Evolutionary conservation across 352 stramenopile genomes (phyloP).

Genomic region (Pythium rhizo-oryzae): DNA sequence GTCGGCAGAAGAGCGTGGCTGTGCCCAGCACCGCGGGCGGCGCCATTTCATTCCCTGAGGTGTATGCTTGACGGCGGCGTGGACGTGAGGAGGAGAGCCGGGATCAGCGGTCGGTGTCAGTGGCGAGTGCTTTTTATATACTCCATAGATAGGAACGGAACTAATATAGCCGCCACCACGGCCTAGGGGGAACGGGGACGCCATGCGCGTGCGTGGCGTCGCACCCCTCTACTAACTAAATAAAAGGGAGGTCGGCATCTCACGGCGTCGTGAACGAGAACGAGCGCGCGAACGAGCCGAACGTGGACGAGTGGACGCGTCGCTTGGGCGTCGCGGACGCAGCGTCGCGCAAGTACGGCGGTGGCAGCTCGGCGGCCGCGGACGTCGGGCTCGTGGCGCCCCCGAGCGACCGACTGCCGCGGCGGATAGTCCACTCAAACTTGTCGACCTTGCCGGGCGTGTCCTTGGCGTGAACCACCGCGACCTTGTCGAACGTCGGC

Average conservation of each 20-base stretch:
- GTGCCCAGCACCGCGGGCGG: conserved; percentile 34
- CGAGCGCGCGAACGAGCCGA: conserved; percentile 72
- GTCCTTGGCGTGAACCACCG: conserved; percentile 48
- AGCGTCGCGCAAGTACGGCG: conserved; percentile 62
- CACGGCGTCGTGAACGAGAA: conserved; percentile 58
- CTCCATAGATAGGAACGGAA: no score
- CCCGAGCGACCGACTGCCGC: no score
- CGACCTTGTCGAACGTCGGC: conserved; percentile 64
- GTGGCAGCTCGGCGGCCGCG: conserved; percentile 36
- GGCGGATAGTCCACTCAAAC: conserved; percentile 53
- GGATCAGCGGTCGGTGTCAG: no score
- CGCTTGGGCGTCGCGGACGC: conserved; percentile 65
- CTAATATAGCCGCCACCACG: no score
- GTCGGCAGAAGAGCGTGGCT: conserved; percentile 48
- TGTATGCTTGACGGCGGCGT: no score
- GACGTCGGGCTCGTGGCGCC: neutral
- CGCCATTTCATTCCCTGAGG: neutral
- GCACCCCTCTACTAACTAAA: conserved; percentile 14
- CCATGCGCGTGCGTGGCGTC: no score
- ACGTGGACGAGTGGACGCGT: conserved; percentile 78
- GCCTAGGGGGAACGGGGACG: no score
- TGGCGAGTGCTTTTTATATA: neutral
- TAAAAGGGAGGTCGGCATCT: neutral
- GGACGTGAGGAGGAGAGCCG: no score
- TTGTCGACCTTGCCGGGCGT: conserved; percentile 63